phyloP scores from a whole-genome alignment of 768 basidiomycete species.

The Dacryopinax spathularia region DNA sequence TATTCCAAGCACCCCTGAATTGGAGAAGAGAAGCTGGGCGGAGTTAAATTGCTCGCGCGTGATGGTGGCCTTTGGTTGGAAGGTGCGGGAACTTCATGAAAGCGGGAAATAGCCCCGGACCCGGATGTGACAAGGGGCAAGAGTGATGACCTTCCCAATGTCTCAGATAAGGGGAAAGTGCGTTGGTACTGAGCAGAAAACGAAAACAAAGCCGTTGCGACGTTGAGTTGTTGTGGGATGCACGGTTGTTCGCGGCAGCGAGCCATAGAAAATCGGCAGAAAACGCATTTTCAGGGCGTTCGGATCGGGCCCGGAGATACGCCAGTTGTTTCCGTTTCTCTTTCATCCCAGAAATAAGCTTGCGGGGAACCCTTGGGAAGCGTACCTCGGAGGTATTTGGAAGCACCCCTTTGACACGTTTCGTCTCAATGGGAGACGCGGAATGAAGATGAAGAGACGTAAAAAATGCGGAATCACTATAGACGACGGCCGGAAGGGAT shows the following conservation, averaged over 20 bases:
- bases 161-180: too few relatives aligned
- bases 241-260: background rate
- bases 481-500: background rate
- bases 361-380: background rate
- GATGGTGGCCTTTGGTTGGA: background rate
- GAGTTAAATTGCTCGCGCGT: background rate
- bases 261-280: background rate
- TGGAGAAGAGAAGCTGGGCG: background rate
- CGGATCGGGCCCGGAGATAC: constrained; percentile 1
- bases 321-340: background rate
- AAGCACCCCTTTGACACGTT: background rate
- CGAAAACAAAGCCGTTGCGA: too few relatives aligned
- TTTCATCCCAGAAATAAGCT: background rate
- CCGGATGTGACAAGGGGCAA: too few relatives aligned
- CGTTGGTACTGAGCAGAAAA: too few relatives aligned
- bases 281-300: background rate
- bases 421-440: background rate
- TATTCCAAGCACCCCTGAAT: background rate
- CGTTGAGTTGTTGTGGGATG: background rate
- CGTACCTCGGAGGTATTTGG: background rate
- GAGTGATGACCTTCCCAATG: too few relatives aligned
- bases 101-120: background rate
- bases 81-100: background rate
- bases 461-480: background rate
- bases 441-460: background rate